Evolutionary conservation across 1,284 basidiomycete genomes (phyloP), one percentile per base, ranked within the genome.

Genomic region (Stereum hirsutum): DNA sequence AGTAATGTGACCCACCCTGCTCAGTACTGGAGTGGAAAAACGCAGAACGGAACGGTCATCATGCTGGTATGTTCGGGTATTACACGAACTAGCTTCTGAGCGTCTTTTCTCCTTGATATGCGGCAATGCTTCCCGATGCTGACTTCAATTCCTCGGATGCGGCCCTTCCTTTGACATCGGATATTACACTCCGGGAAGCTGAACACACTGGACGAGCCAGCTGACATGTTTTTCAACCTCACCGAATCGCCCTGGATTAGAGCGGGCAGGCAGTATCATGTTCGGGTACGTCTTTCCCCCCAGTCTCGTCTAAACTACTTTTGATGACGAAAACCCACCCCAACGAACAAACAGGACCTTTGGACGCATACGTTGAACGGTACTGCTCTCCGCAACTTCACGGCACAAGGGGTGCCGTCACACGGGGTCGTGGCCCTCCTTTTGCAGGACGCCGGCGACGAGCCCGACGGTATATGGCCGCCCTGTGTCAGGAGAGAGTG

Each of bases 191-290:
- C 8, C 62, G 2, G 55, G 10, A 37, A 67, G 65, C 53, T 69
- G 34, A 69, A 68, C 50, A 63, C 63, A 2, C 60, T 78, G 33
- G 65, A 78, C 50, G 58, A 73, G 52, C 65, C 78, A 2, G 66
- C 73, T 2, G 65, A 68, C 45, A 65, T 83, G 70, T 69, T 62
- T 52, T 84, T 84, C 58, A 78, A 68, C 49, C 58, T 84, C 42
- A 78, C 77, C 2, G 79, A 83, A 53, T 81, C 79, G 1, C 80
- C 81, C 1, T 83, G 78, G 78, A 73, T 82, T 50, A 69, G 75
- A 39, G 79, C 78, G 1, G 81, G 80, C 24, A 64, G 75, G 41
- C 70, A 78, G 51, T 82, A 83, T 51, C 54, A 65, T 23, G 74
- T 83, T 39, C 65, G 78, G 43, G 37, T 39, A 17, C 19, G 37